Evolutionary conservation across 768 basidiomycete species (phyloP), one percentile per base, ranked within the genome.

Genomic region (Hygrophorus pudorinus): DNA sequence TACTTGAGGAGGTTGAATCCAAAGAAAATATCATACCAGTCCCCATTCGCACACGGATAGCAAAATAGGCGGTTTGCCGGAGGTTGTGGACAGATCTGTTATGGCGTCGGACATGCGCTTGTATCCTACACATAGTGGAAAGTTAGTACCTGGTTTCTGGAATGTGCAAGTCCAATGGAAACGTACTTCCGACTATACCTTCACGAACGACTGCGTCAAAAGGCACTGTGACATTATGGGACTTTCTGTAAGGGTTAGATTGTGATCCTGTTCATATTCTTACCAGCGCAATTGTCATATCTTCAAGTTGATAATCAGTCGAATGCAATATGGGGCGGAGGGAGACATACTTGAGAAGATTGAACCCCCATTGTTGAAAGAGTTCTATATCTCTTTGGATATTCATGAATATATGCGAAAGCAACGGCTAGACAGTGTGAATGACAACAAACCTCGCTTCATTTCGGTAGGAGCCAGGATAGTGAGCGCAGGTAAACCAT

Each of bases 311-410:
- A 16, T 10, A 18, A 27, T 28, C 18, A 28, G 32, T 17, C 14
- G n/a, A 47, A 24, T 12, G 17, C 33, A 28, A 17, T 14, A 39
- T 21, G 12, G 9, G 9, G 17, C 11, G 28, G 24, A 36, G 28
- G 38, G 39, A 36, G 2, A 50, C 72, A 18, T 44, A 79, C 79
- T 81, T 81, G 14, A 81, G 62, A 46, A 75, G 66, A 54, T 81
- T 76, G 42, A 81, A 80, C 5, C 77, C 78, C 80, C 80, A 82
- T 38, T 75, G 69, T 48, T 69, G 71, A 61, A 82, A 82, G 7
- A 70, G 53, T 53, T 73, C 71, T 24, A 65, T 66, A 56, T 81
- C 79, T 24, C 48, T 77, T 78, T 36, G 9, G 5, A 14, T 3
- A 37, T 24, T 24, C 20, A 20, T 11, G 3, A 16, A 29, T 35